A percentile compares a stretch with the other conserved stretches of the same genome.
phyloP scores from a whole-genome alignment of 345 rosid species.

The Moricandia moricandioides region DNA sequence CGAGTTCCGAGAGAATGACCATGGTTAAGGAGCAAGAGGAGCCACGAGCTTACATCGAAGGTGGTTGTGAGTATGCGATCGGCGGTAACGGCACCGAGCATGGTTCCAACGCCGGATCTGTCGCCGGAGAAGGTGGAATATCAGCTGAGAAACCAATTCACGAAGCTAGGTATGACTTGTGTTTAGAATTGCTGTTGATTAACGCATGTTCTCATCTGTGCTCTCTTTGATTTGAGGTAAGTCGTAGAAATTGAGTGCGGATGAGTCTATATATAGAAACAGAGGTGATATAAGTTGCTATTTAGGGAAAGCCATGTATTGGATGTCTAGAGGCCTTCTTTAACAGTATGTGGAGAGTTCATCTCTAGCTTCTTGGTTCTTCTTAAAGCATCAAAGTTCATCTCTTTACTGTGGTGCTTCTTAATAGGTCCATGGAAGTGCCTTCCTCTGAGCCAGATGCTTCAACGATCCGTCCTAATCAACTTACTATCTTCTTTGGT shows the following conservation, averaged over 20 bases:
- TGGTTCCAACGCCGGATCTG: slow-evolving; percentile 36
- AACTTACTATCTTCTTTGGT: slow-evolving; percentile 79
- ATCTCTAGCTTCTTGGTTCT: neutral
- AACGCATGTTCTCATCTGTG: neutral
- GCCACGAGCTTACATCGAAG: neutral
- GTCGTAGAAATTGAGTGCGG: neutral
- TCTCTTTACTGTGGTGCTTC: neutral
- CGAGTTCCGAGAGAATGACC: neutral
- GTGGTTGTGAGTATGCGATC: slow-evolving; percentile 16
- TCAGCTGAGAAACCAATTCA: slow-evolving; percentile 18
- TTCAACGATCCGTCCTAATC: slow-evolving; percentile 38
- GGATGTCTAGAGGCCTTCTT: too few relatives aligned
- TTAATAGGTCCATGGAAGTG: slow-evolving; percentile 35
- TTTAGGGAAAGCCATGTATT: slow-evolving; percentile 27
- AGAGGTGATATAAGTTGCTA: slow-evolving; percentile 14
- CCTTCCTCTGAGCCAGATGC: slow-evolving; percentile 40
- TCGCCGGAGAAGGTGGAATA: slow-evolving; percentile 1
- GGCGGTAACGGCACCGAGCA: slow-evolving; percentile 23
- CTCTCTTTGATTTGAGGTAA: neutral
- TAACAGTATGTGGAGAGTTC: too few relatives aligned
- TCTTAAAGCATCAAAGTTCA: neutral
- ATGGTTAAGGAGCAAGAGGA: neutral
- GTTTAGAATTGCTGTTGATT: slow-evolving; percentile 15
- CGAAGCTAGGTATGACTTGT: slow-evolving; percentile 32
- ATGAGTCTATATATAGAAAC: neutral